Evolutionary conservation across 148 eudicot genomes (phyloP).

Genomic region (Tetragonia tetragonoides): DNA sequence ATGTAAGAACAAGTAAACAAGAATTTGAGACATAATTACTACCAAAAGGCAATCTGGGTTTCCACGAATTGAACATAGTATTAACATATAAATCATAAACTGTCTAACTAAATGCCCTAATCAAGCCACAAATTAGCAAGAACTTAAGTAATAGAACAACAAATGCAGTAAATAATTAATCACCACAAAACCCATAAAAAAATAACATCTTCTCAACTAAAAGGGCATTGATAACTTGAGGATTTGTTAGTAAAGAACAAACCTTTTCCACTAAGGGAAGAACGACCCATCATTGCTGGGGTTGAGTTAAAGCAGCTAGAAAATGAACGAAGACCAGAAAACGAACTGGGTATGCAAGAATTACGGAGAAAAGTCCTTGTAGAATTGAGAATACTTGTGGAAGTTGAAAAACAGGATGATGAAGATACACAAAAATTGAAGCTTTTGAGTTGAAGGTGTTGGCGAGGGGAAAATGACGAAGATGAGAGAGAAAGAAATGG

Average conservation of each 20-base stretch:
- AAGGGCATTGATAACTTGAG: background rate
- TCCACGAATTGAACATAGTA: background rate
- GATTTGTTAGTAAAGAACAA: background rate
- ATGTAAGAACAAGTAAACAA: background rate
- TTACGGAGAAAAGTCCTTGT: conserved; percentile 5
- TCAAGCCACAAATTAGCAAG: background rate
- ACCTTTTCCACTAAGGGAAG: conserved; percentile 32
- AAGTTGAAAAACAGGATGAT: background rate
- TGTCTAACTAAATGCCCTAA: background rate
- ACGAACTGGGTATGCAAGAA: conserved; percentile 22
- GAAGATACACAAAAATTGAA: conserved; percentile 13
- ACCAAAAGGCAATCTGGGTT: background rate
- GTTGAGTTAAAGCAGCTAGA: conserved; percentile 10
- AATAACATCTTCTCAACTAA: background rate
- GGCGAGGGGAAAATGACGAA: conserved; percentile 19
- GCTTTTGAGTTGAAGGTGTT: conserved; percentile 11
- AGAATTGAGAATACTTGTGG: background rate
- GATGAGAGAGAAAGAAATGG: conserved; percentile 21
- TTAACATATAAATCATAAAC: background rate
- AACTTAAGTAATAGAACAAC: background rate
- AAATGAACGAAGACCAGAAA: conserved; percentile 12
- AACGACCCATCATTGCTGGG: conserved; percentile 30
- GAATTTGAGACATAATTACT: background rate
- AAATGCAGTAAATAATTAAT: background rate
- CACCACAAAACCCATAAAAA: background rate